A percentile compares a stretch with the other conserved stretches of the same genome.
Conservation (phyloP, 805 yeast species). For the Scheffersomyces stipitis region DNA sequence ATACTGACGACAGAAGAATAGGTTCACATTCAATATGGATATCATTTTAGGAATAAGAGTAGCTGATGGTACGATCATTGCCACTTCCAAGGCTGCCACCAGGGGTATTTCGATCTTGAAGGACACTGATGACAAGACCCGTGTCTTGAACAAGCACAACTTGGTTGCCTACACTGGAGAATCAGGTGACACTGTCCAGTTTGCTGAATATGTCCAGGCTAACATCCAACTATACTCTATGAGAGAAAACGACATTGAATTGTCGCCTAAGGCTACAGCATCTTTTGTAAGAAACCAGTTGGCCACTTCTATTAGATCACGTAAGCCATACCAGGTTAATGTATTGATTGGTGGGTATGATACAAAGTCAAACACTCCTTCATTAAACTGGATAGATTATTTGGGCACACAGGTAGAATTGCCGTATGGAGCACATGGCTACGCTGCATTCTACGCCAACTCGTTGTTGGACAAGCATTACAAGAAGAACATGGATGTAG, state of each 20-base stretch:
- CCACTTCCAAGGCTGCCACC: constrained; percentile 93
- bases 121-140: constrained; percentile 77
- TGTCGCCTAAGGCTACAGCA: constrained; percentile 84
- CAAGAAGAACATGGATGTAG: constrained; percentile 67
- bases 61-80: constrained; percentile 76
- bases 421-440: constrained; percentile 98
- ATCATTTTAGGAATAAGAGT: constrained; percentile 84
- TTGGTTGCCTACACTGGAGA: constrained; percentile 93
- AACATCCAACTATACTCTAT: constrained; percentile 85
- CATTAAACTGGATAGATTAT: constrained; percentile 87
- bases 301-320: constrained; percentile 84
- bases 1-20: too few species aligned
- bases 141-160: constrained; percentile 69
- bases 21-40: constrained; percentile 59
- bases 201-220: constrained; percentile 92
- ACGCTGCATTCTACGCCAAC: constrained; percentile 93
- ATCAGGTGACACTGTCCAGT: constrained; percentile 93
- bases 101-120: constrained; percentile 85
- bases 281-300: constrained; percentile 84
- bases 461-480: constrained; percentile 90
- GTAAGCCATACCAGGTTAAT: constrained; percentile 91
- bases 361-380: constrained; percentile 54
- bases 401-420: constrained; percentile 86
- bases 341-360: constrained; percentile 87
- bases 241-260: constrained; percentile 74